Conservation (phyloP, 2,329 filamentous ascomycete species). For the Tolypocladium guangdongense region DNA sequence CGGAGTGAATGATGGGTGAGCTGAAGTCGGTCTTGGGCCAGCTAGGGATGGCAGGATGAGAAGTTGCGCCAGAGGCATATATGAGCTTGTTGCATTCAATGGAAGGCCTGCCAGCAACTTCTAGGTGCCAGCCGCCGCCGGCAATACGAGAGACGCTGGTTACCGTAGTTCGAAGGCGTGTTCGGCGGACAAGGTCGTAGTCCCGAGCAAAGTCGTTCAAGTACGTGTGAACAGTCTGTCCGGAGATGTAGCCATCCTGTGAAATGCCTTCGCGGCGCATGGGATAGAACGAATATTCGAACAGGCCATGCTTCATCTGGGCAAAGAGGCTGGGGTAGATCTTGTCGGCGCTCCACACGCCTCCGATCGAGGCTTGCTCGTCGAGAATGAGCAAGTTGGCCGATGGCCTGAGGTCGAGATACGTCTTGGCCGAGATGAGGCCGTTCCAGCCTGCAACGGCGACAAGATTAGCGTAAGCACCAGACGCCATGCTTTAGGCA, state of each 20-base stretch:
- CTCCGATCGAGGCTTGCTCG: constrained; percentile 12
- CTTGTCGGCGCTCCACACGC: constrained; percentile 14
- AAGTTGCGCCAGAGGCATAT: constrained; percentile 11
- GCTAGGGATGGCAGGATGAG: constrained; percentile 11
- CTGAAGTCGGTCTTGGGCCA: constrained; percentile 11
- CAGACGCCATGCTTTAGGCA: too few species aligned
- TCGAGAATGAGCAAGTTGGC: constrained; percentile 16
- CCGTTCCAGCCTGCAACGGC: constrained; percentile 19
- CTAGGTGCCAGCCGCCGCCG: constrained; percentile 16
- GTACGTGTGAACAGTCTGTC: constrained; percentile 17
- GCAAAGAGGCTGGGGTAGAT: constrained; percentile 19
- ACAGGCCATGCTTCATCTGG: constrained; percentile 19
- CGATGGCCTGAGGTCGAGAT: constrained; percentile 12
- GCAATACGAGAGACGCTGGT: too few species aligned
- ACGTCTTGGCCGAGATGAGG: constrained; percentile 15
- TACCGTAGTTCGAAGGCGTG: too few species aligned
- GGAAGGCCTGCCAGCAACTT: constrained; percentile 6
- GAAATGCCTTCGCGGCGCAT: constrained; percentile 19
- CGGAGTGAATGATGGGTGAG: constrained; percentile 16
- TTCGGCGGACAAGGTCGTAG: too few species aligned
- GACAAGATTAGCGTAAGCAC: too few species aligned
- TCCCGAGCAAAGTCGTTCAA: constrained; percentile 16
- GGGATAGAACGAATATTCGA: constrained; percentile 22
- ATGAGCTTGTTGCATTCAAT: constrained; percentile 13
- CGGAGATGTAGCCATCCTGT: constrained; percentile 16